A percentile compares a stretch with the other conserved stretches of the same genome.
phyloP scores from a whole-genome alignment of 306 rosid species.

The Glycine tomentella region DNA sequence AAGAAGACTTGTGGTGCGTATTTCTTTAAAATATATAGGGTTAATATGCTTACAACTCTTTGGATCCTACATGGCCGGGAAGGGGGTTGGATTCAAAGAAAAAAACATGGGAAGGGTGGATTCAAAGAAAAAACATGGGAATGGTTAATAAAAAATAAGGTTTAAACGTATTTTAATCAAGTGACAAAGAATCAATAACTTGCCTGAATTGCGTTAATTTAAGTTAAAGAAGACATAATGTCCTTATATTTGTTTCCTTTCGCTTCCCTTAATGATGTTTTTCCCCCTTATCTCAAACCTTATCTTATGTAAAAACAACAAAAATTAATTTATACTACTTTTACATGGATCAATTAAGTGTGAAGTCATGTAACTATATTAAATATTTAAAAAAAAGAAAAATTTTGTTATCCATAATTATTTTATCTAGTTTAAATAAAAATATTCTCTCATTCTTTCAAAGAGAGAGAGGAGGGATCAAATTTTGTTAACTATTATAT shows the following conservation, averaged over 20 bases:
- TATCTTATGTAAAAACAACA: neutral
- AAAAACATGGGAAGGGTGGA: neutral
- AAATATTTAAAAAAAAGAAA: neutral
- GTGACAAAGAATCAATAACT: neutral
- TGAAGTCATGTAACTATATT: neutral
- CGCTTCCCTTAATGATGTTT: conserved; percentile 12
- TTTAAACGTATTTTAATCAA: neutral
- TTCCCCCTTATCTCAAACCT: neutral
- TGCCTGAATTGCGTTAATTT: neutral
- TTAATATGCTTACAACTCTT: conserved; percentile 29
- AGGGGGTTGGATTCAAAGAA: neutral
- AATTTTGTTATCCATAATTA: too few relatives aligned
- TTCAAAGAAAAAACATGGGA: neutral
- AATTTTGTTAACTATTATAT: too few relatives aligned
- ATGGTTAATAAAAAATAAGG: neutral
- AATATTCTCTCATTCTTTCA: too few relatives aligned
- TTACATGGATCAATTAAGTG: too few relatives aligned
- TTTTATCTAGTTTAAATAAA: too few relatives aligned
- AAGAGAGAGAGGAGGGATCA: too few relatives aligned
- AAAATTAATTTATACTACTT: neutral
- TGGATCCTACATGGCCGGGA: neutral
- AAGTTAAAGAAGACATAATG: conserved; percentile 16
- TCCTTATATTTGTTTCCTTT: conserved; percentile 32
- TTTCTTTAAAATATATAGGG: neutral
- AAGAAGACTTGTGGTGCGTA: neutral